Conservation (phyloP, 2,329 filamentous ascomycete species). For the Pestalotiopsis sp. region DNA sequence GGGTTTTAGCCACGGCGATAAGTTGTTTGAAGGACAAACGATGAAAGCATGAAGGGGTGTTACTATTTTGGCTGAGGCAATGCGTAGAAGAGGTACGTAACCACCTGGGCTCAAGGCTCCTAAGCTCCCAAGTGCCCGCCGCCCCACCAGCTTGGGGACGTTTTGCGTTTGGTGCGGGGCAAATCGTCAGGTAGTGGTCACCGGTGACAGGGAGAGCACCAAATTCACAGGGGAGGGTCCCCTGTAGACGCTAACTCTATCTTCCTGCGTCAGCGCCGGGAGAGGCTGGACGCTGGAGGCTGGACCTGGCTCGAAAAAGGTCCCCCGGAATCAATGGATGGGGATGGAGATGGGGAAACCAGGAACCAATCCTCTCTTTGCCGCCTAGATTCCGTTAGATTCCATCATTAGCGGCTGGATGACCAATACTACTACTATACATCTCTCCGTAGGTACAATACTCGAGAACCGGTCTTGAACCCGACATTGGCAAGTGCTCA, state of each 20-base stretch:
- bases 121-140: not conserved
- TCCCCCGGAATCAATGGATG: not conserved
- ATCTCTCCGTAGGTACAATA: no score
- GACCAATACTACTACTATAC: not conserved
- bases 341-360: no score
- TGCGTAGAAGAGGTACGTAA: not conserved
- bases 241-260: not conserved
- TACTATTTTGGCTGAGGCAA: not conserved
- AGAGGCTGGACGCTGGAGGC: not conserved
- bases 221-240: not conserved
- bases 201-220: no score
- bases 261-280: not conserved
- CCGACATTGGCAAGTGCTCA: no score
- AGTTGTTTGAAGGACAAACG: not conserved
- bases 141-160: not conserved
- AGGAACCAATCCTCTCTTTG: not conserved
- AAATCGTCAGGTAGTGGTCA: not conserved
- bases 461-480: no score
- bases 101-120: not conserved
- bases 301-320: not conserved
- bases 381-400: not conserved
- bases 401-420: not conserved
- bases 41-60: not conserved
- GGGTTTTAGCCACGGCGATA: not conserved
- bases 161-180: constrained; percentile 1